Base-by-base conservation (phyloP, 257 asterid genomes). In the Prunella vulgaris region DNA sequence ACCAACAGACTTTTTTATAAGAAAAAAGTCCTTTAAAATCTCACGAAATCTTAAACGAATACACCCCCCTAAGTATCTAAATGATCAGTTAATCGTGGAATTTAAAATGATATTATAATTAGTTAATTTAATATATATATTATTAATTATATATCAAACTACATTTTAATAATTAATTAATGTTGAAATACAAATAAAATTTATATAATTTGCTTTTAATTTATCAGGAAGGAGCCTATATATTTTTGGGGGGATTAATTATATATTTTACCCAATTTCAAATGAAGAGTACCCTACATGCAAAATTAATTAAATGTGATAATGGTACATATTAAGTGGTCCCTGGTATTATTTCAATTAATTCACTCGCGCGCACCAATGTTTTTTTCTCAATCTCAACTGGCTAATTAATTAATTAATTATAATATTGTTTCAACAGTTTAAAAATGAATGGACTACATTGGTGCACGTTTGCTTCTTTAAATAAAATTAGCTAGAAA, bases 391-490 rank as follows among this genome's bases (percentile, higher is more conserved):
- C 33, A 48, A 54, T 30, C 64, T 28, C 32, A 54, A 68, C 28
- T 68, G 40, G 25, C 30, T 66, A 13, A 54, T n/a, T n/a, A n/a
- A n/a, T n/a, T n/a, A n/a, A n/a, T n/a, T n/a, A n/a, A n/a, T 30
- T 79, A 80, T 60, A 64, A 38, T 80, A 82, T 62, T 70, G 58
- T 7, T 60, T 20, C 9, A 62, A 64, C 7, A 51, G 18, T 49
- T 64, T 27, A 22, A 67, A 82, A 80, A 76, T 49, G 80, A 80
- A 77, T 73, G 90, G 85, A 61, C 73, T 58, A 20, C 49, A 61
- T 60, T 60, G 65, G 8, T 80, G 83, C 87, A 76, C 84, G 81
- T 74, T 54, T 71, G 46, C 79, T 69, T 70, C 66, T 66, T 18
- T n/a, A n/a, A n/a, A n/a, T n/a, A n/a, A 30, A 70, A 72, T 77